A percentile compares a stretch with the other conserved stretches of the same genome.
Conservation (phyloP, 2,329 filamentous ascomycete genomes). For the Sporothrix brasiliensis region DNA sequence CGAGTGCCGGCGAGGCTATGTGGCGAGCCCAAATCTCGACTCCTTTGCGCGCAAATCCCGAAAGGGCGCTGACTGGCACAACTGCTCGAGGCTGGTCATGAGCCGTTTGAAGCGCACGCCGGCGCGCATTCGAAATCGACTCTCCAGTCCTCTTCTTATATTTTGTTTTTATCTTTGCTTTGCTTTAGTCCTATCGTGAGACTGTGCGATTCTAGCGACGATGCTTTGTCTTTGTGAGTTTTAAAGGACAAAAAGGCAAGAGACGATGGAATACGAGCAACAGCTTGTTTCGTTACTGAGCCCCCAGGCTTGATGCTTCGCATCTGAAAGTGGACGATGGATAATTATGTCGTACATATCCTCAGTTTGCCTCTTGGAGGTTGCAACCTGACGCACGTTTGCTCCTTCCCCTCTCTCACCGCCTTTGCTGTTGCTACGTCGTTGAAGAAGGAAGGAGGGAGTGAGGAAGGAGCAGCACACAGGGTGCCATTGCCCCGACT, state of each 20-base stretch:
- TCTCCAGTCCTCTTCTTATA: too few relatives aligned
- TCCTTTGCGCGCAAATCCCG: background rate
- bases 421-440: constrained; percentile 18
- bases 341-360: background rate
- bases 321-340: background rate
- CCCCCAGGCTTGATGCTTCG: background rate
- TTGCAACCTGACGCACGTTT: constrained; percentile 6
- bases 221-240: too few relatives aligned
- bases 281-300: constrained; percentile 1
- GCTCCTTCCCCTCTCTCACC: constrained; percentile 12
- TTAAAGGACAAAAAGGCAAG: too few relatives aligned
- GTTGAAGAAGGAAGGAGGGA: background rate
- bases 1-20: constrained; percentile 21
- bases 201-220: too few relatives aligned
- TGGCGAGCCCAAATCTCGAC: background rate
- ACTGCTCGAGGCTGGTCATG: constrained; percentile 7
- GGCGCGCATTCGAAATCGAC: background rate
- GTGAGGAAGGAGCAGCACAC: constrained; percentile 8
- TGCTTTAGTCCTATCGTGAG: too few relatives aligned
- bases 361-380: background rate
- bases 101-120: background rate
- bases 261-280: too few relatives aligned
- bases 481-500: constrained; percentile 24
- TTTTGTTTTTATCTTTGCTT: background rate
- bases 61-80: constrained; percentile 15